Evolutionary conservation across 495 filamentous ascomycete genomes (phyloP), one percentile per base, ranked within the genome.

Genomic region (Gamarada debralockiae): DNA sequence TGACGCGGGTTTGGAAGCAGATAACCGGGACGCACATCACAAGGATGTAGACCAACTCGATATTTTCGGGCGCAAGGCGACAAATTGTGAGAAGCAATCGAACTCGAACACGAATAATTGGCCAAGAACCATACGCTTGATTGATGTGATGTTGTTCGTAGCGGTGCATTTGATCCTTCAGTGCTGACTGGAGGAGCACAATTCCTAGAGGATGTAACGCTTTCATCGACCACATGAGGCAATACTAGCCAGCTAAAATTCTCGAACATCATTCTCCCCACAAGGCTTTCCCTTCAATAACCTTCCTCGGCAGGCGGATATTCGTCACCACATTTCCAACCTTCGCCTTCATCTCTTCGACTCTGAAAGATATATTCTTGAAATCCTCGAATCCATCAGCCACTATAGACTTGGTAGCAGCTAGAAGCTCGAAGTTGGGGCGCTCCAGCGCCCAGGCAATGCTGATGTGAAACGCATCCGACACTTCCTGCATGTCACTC

Each of bases 401-500:
- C 21, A 71, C 67, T 0, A 68, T 55, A 1, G 47, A 53, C 10
- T 65, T 60, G 5, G 67, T 77, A 12, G 59, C 48, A 33, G 44
- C 36, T 46, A 48, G 29, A 17, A 78, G 52, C 37, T 71, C 68
- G n/a, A 57, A 61, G 27, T 69, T 73, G 2, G 69, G 70, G 37
- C 57, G 55, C 20, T 78, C 68, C 58, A 89, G 70, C 37, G 73
- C 79, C 90, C 90, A 96, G 0, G 85, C 90, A 37, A 96, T 74
- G 25, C 86, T 90, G 39, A 95, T 71, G 68, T 96, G 90, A 57
- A 95, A 95, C 14, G 73, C 81, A 41, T 71, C 55, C 9, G 76
- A 73, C 38, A 62, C 70, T 50, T 79, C 72, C 9, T 56, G 56
- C 17, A 56, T 49, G 33, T 37, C 42, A 8, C 44, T 17, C 55